Conservation (phyloP, 371 early-diverging fungal species). For the Mucor lusitanicus region DNA sequence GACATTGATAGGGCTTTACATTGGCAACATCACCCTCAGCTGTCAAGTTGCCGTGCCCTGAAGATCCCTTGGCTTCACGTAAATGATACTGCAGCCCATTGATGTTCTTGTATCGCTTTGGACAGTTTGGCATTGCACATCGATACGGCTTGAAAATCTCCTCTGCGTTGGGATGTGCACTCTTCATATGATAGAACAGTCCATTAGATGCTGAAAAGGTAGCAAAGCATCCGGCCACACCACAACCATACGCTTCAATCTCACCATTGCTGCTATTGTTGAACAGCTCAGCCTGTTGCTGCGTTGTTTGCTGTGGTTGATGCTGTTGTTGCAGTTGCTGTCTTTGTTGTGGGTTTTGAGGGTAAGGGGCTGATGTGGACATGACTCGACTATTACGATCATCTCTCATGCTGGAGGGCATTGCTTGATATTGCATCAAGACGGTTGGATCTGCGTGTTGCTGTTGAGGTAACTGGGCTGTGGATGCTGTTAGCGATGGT, state of each 20-base stretch:
- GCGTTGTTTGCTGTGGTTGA: background rate
- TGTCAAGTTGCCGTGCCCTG: conserved; percentile 38
- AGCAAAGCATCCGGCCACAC: conserved; percentile 57
- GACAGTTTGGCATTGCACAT: conserved; percentile 83
- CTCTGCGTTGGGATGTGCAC: conserved; percentile 52
- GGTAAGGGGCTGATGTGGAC: background rate
- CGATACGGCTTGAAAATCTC: conserved; percentile 65
- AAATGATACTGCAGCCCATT: conserved; percentile 96
- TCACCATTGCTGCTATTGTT: conserved; percentile 5
- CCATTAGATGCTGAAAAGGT: conserved; percentile 62
- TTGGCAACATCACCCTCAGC: conserved; percentile 11
- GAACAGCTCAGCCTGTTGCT: conserved; percentile 12
- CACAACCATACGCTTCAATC: conserved; percentile 72
- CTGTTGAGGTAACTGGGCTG: background rate
- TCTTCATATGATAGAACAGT: conserved; percentile 71
- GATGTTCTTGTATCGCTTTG: conserved; percentile 93
- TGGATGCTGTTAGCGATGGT: background rate
- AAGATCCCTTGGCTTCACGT: conserved; percentile 72
- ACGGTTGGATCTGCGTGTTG: conserved; percentile 18
- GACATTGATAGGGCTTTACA: conserved; percentile 42
- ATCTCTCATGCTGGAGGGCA: conserved; percentile 4
- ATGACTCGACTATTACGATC: background rate
- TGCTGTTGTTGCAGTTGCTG: background rate
- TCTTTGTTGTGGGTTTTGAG: background rate
- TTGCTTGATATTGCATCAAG: conserved; percentile 15